Base-by-base conservation (phyloP, 768 basidiomycete species). In the Kondoa malvinella region DNA sequence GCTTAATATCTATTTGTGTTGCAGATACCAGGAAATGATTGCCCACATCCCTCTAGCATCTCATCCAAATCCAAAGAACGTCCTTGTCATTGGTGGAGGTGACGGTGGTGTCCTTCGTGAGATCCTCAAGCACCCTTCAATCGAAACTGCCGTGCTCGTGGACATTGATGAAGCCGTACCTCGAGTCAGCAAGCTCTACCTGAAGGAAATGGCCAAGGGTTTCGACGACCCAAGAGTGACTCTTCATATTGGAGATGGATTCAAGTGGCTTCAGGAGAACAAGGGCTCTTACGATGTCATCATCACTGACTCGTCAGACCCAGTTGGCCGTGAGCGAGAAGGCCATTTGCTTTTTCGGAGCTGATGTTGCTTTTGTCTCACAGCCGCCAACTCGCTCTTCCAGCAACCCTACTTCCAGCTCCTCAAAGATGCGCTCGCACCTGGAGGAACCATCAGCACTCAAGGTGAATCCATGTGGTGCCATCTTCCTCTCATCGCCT, bases 91-190 rank as follows among this genome's bases (percentile, higher is more conserved):
- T 69, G 95, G 95, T 62, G 95, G 94, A 63, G 95, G 95, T 31
- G 95, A 99, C 77, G 95, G 95, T 57, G 95, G 94, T 72, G 94
- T 97, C 70, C 89, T 99, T 57, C 86, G 94, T 61, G 94, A 99
- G 78, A 90, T 92, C 27, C 83, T 99, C 76, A 96, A 92, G 82
- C 92, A 97, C 78, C 82, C 86, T 64, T 82, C 83, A 1, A 92
- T 99, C 67, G 84, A 96, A 77, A 78, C 89, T 73, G 92, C 96
- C 72, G 89, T 92, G 21, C 84, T 99, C 4, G 92, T 90, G 79
- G 94, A 97, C 78, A 99, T 99, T 74, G 94, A 97, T 76, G 92
- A 97, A 88, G 92, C 92, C 27, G 94, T 97, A 73, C 83, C 94
- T 70, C 87, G 92, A 59, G 92, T 97, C 30, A 92, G 92, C 71